Conservation (phyloP, 805 yeast genomes). For the Starmerella apicola region DNA sequence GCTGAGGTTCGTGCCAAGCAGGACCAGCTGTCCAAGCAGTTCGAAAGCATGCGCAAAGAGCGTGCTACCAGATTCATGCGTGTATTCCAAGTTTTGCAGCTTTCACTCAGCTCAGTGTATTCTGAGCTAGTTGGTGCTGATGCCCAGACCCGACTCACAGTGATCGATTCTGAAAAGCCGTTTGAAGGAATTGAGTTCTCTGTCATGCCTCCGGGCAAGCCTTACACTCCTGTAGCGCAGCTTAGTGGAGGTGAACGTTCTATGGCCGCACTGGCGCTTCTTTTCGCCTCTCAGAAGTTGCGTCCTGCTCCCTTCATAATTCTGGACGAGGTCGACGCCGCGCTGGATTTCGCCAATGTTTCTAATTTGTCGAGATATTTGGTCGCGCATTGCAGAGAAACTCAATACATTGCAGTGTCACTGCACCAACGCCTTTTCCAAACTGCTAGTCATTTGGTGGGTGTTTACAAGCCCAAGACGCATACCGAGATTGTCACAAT, state of each 20-base stretch:
- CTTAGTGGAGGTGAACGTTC: conserved; percentile 96
- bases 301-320: conserved; percentile 95
- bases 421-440: conserved; percentile 80
- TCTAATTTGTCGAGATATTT: conserved; percentile 79
- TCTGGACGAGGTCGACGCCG: conserved; percentile 96
- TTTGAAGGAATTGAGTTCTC: conserved; percentile 79
- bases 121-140: conserved; percentile 70
- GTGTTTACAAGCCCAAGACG: conserved; percentile 63
- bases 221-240: conserved; percentile 84
- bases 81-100: conserved; percentile 68
- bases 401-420: conserved; percentile 84
- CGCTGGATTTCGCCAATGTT: conserved; percentile 82
- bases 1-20: conserved; percentile 5
- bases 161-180: conserved; percentile 86
- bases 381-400: conserved; percentile 37
- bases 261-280: conserved; percentile 84
- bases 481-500: conserved; percentile 16
- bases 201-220: conserved; percentile 92
- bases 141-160: conserved; percentile 65
- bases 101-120: conserved; percentile 60
- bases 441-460: conserved; percentile 80
- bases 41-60: conserved; percentile 44
- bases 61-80: conserved; percentile 54
- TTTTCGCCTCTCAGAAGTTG: conserved; percentile 81
- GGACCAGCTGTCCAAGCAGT: conserved; percentile 24